Evolutionary conservation across 2,329 filamentous ascomycete species (phyloP).

Genomic region (Ophiostoma perfectum): DNA sequence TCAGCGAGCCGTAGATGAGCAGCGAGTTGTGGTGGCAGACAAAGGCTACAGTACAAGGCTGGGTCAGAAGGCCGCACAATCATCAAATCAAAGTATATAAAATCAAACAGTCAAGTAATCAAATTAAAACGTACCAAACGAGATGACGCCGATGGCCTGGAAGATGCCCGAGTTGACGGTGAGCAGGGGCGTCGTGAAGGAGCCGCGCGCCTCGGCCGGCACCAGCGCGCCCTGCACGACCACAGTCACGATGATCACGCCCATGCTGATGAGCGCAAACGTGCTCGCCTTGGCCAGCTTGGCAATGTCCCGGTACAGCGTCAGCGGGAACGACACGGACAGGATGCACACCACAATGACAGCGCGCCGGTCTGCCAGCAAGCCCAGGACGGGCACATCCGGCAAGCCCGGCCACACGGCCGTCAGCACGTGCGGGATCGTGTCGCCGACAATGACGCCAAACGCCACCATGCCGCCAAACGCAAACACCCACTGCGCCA

Average conservation of each 20-base stretch:
- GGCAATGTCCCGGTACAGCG: slow-evolving; percentile 91
- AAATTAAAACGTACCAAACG: slow-evolving; percentile 63
- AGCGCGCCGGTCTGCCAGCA: slow-evolving; percentile 73
- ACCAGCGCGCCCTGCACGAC: slow-evolving; percentile 75
- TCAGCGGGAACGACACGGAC: slow-evolving; percentile 82
- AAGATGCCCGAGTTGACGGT: slow-evolving; percentile 85
- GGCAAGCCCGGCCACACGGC: slow-evolving; percentile 74
- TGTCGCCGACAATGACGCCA: slow-evolving; percentile 94
- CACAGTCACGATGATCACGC: slow-evolving; percentile 81
- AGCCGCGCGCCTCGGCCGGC: slow-evolving; percentile 64
- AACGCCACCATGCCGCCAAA: slow-evolving; percentile 99
- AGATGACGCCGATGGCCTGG: slow-evolving; percentile 95
- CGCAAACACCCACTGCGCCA: slow-evolving; percentile 97
- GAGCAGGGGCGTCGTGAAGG: slow-evolving; percentile 63
- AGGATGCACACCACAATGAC: slow-evolving; percentile 86
- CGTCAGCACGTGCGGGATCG: slow-evolving; percentile 81
- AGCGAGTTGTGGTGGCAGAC: slow-evolving; percentile 90
- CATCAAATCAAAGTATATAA: slow-evolving; percentile 12
- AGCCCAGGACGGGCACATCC: slow-evolving; percentile 69
- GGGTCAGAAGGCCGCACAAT: too few species aligned
- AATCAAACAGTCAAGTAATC: neutral
- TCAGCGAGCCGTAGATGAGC: slow-evolving; percentile 91
- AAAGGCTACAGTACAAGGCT: slow-evolving; percentile 43
- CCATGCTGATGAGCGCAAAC: slow-evolving; percentile 87
- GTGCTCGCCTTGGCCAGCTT: slow-evolving; percentile 98